Conservation (phyloP, 2,329 filamentous ascomycete species). For the Ceratocystis albifundus region DNA sequence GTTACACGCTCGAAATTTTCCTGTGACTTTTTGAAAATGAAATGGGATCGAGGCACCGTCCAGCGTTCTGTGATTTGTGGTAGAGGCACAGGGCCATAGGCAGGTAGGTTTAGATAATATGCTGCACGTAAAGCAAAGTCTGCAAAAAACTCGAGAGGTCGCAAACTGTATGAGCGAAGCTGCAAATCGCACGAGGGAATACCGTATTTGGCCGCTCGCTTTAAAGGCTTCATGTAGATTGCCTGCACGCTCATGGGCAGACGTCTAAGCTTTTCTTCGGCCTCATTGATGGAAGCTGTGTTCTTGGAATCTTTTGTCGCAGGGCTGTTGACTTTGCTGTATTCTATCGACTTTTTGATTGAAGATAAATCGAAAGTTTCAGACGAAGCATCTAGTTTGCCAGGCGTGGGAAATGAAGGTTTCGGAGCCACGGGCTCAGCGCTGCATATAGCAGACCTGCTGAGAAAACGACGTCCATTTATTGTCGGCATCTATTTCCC, state of each 20-base stretch:
- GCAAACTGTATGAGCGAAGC: constrained; percentile 77
- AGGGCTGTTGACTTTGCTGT: constrained; percentile 22
- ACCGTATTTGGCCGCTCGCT: constrained; percentile 59
- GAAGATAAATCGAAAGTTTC: background rate
- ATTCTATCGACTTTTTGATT: background rate
- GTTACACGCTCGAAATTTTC: constrained; percentile 97
- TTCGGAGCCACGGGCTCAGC: constrained; percentile 9
- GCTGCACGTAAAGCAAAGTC: constrained; percentile 91
- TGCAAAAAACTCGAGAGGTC: constrained; percentile 84
- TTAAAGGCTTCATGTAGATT: constrained; percentile 73
- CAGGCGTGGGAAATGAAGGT: background rate
- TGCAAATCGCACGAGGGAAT: constrained; percentile 85
- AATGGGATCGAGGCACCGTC: constrained; percentile 81
- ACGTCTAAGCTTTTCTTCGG: constrained; percentile 17
- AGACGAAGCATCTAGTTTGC: background rate
- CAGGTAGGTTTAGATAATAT: constrained; percentile 82
- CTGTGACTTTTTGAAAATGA: constrained; percentile 94
- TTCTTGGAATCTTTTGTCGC: constrained; percentile 22
- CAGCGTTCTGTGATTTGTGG: constrained; percentile 82
- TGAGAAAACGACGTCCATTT: background rate
- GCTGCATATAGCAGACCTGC: background rate
- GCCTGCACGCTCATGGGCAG: constrained; percentile 52
- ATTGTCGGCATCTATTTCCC: background rate
- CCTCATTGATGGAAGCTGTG: constrained; percentile 16
- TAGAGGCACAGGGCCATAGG: constrained; percentile 72